phyloP scores from a whole-genome alignment of 2,329 filamentous ascomycete genomes.

The Nothophaeocryptopus gaeumannii region DNA sequence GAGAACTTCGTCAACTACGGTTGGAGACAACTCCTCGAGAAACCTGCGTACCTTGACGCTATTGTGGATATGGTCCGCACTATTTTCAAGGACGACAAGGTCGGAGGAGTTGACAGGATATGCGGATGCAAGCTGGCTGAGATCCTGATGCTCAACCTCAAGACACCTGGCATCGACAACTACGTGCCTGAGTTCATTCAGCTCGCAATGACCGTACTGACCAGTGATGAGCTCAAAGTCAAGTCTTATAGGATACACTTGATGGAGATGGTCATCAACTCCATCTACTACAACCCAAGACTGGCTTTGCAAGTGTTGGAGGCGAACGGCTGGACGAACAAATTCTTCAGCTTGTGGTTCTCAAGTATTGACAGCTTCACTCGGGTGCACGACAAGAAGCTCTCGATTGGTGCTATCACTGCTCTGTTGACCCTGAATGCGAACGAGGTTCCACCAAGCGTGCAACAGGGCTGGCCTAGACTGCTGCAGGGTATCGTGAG shows the following conservation, averaged over 20 bases:
- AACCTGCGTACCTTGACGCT: slow-evolving; percentile 80
- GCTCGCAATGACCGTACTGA: slow-evolving; percentile 81
- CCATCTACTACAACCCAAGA: slow-evolving; percentile 92
- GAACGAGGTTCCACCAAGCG: slow-evolving; percentile 82
- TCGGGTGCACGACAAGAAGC: slow-evolving; percentile 96
- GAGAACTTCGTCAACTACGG: slow-evolving; percentile 98
- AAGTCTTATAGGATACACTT: slow-evolving; percentile 94
- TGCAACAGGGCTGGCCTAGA: slow-evolving; percentile 92
- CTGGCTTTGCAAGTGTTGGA: slow-evolving; percentile 86
- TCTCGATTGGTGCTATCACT: slow-evolving; percentile 91
- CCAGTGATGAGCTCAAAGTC: slow-evolving; percentile 72
- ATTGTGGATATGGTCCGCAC: slow-evolving; percentile 92
- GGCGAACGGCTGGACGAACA: slow-evolving; percentile 90
- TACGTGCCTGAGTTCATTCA: slow-evolving; percentile 85
- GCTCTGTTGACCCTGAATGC: slow-evolving; percentile 75
- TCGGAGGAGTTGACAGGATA: slow-evolving; percentile 89
- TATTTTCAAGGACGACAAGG: slow-evolving; percentile 89
- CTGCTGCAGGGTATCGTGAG: slow-evolving; percentile 84
- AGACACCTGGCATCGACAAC: slow-evolving; percentile 74
- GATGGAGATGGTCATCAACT: slow-evolving; percentile 99
- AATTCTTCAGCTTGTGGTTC: slow-evolving; percentile 99
- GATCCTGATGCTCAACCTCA: slow-evolving; percentile 92
- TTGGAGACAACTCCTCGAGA: slow-evolving; percentile 73
- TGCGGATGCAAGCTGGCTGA: slow-evolving; percentile 97
- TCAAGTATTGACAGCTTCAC: slow-evolving; percentile 90